These are phyloP conservation scores for Colletotrichum scovillei DNA, from an alignment of 2,329 filamentous ascomycete species.

Conservation along the genomic window DNA sequence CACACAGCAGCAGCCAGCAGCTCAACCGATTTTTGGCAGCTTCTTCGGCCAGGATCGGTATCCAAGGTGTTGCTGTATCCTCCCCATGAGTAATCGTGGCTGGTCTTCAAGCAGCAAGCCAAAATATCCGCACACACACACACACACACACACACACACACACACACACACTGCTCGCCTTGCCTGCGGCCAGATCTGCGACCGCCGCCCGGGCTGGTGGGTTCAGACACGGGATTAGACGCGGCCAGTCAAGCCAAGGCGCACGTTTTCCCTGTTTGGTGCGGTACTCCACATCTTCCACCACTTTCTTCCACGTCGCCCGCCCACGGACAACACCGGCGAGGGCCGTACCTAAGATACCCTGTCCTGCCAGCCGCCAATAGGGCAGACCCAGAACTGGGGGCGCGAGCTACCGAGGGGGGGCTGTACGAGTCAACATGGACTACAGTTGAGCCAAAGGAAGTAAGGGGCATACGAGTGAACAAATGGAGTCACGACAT, in stretches of 20 bases:
- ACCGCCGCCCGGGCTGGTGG: conserved; percentile 36
- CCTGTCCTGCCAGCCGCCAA: conserved; percentile 14
- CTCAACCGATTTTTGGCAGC: not conserved
- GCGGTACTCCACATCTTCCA: conserved; percentile 26
- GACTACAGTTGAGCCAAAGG: not conserved
- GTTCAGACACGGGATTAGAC: conserved; percentile 33
- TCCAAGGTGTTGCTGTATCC: not conserved
- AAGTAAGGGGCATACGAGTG: not conserved
- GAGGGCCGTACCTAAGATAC: conserved; percentile 32
- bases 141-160: not conserved
- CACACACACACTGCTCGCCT: conserved; percentile 11
- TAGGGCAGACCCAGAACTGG: conserved; percentile 8
- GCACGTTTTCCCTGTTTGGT: conserved; percentile 35
- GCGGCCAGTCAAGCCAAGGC: conserved; percentile 32
- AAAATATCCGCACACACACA: not conserved
- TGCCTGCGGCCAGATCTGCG: conserved; percentile 37
- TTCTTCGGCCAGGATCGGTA: not conserved
- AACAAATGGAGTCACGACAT: not conserved
- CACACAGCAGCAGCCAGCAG: not conserved
- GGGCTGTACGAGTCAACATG: not conserved
- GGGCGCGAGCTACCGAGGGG: not conserved
- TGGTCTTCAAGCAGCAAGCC: not conserved
- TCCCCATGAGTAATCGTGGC: not conserved
- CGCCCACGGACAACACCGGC: conserved; percentile 31
- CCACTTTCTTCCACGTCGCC: conserved; percentile 29